Evolutionary conservation across 2,329 filamentous ascomycete genomes (phyloP).

Genomic region (Claviceps pazoutovae): DNA sequence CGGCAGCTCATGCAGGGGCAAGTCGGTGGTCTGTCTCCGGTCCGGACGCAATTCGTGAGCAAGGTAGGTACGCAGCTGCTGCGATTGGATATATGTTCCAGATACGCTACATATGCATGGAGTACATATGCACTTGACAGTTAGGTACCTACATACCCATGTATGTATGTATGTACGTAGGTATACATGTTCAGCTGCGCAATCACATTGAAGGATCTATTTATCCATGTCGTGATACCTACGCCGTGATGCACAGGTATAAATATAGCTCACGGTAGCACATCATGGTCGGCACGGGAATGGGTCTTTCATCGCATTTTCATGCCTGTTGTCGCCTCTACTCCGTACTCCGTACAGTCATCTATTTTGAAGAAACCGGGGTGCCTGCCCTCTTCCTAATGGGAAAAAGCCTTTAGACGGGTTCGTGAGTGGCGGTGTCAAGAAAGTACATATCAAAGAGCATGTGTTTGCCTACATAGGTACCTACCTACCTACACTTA

Average conservation of each 20-base stretch:
- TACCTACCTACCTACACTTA: not conserved
- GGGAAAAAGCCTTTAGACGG: not conserved
- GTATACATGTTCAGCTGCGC: not conserved
- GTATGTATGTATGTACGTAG: not conserved
- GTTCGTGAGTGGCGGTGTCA: not conserved
- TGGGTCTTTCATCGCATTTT: not conserved
- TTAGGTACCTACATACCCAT: not conserved
- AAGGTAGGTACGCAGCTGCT: not conserved
- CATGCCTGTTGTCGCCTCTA: not conserved
- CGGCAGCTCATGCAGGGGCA: not conserved
- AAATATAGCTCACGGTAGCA: not conserved
- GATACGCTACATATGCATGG: not conserved
- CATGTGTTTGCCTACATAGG: not conserved
- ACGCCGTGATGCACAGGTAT: not conserved
- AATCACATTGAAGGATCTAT: too few relatives aligned
- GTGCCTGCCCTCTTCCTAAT: not conserved
- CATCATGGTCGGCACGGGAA: not conserved
- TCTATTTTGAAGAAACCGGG: not conserved
- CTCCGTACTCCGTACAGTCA: not conserved
- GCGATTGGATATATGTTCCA: not conserved
- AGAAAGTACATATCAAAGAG: not conserved
- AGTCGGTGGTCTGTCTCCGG: not conserved
- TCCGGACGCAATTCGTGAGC: not conserved
- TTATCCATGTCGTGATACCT: not conserved
- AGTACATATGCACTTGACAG: not conserved